phyloP scores from a whole-genome alignment of 2,329 filamentous ascomycete species.

The Ophiostoma populinum region DNA sequence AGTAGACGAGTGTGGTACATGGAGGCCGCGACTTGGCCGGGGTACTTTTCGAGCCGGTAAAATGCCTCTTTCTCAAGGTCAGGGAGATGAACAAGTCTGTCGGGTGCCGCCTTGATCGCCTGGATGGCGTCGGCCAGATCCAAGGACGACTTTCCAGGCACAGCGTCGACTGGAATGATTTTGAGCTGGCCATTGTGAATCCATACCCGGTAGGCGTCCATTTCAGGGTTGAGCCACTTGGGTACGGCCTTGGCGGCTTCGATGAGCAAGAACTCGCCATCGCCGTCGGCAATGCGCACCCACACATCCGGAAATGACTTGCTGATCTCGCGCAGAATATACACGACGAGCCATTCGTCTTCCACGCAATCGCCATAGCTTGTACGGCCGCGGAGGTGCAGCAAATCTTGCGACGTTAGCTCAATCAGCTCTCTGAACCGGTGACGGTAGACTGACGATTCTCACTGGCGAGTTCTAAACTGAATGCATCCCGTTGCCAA shows the following conservation, averaged over 20 bases:
- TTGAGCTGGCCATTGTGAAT: conserved; percentile 44
- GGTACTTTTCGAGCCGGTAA: conserved; percentile 72
- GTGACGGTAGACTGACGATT: conserved; percentile 26
- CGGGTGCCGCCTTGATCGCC: conserved; percentile 37
- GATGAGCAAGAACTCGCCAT: conserved; percentile 89
- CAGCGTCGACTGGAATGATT: conserved; percentile 9
- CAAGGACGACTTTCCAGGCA: conserved; percentile 28
- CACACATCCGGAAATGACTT: conserved; percentile 56
- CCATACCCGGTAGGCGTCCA: conserved; percentile 80
- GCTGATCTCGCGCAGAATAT: conserved; percentile 67
- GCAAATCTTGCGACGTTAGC: conserved; percentile 21
- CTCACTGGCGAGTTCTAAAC: conserved; percentile 44
- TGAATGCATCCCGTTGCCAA: conserved; percentile 79
- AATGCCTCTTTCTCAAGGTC: conserved; percentile 80
- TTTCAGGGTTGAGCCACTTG: conserved; percentile 80
- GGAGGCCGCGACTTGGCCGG: conserved; percentile 52
- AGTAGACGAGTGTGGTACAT: conserved; percentile 59
- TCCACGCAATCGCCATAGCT: conserved; percentile 90
- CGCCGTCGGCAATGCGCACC: conserved; percentile 69
- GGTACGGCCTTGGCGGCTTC: conserved; percentile 82
- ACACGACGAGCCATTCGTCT: conserved; percentile 95
- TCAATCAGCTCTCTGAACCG: not conserved
- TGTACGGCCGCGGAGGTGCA: conserved; percentile 58
- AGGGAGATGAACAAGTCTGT: conserved; percentile 49
- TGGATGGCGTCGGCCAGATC: conserved; percentile 45